phyloP scores from a whole-genome alignment of 176 grass and related monocot species.

The Rhynchospora tenuis region DNA sequence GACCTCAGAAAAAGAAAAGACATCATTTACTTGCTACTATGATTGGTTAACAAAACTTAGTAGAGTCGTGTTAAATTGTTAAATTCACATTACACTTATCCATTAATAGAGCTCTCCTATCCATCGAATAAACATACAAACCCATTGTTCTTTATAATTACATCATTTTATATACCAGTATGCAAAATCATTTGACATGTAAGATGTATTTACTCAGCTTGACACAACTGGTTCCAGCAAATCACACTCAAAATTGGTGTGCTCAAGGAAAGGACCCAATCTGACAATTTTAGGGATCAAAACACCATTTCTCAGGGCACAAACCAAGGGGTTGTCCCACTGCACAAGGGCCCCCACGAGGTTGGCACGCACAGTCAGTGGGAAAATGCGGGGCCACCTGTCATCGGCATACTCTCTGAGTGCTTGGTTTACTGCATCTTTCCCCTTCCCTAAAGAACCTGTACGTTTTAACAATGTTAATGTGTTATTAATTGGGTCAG shows the following conservation, averaged over 20 bases:
- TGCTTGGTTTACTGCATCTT: slow-evolving; percentile 13
- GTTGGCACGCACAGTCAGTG: slow-evolving; percentile 56
- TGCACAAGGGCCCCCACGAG: slow-evolving; percentile 71
- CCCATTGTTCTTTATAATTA: background rate
- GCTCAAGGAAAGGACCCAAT: slow-evolving; percentile 61
- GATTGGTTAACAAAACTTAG: background rate
- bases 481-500: too few species aligned
- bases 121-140: background rate
- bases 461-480: background rate
- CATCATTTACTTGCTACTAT: background rate
- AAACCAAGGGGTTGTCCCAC: slow-evolving; percentile 79
- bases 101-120: background rate
- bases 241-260: slow-evolving; percentile 85
- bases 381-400: slow-evolving; percentile 72
- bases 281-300: slow-evolving; percentile 72
- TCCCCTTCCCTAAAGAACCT: background rate
- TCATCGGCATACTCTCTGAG: slow-evolving; percentile 50
- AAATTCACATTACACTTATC: background rate
- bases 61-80: background rate
- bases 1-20: background rate
- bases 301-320: slow-evolving; percentile 57
- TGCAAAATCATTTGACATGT: background rate
- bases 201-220: background rate
- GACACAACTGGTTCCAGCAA: slow-evolving; percentile 37
- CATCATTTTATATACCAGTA: background rate